Conservation (phyloP, 2,329 filamentous ascomycete genomes). For the Pseudocercospora vitis region DNA sequence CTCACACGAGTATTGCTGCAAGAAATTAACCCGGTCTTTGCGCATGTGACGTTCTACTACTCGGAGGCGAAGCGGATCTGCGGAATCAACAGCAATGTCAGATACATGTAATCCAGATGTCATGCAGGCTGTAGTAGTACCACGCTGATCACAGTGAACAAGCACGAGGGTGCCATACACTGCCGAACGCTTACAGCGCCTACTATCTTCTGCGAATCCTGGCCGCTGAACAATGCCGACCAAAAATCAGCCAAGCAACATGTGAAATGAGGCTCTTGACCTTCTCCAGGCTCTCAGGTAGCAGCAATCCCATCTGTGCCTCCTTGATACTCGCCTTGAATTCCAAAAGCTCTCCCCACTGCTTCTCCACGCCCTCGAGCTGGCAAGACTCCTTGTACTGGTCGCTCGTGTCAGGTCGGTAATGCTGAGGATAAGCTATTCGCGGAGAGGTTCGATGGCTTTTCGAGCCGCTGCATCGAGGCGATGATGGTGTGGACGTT, state of each 20-base stretch:
- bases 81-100: too few relatives aligned
- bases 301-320: not conserved
- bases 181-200: not conserved
- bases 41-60: too few relatives aligned
- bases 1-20: not conserved
- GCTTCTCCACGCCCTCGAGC: constrained; percentile 5
- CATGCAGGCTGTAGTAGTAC: too few relatives aligned
- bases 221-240: not conserved
- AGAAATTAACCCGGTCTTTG: too few relatives aligned
- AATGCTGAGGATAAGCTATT: not conserved
- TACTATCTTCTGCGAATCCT: not conserved
- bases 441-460: not conserved
- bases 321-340: not conserved
- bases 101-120: too few relatives aligned
- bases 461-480: not conserved
- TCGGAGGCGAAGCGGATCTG: too few relatives aligned
- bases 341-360: not conserved
- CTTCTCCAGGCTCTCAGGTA: not conserved
- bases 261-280: not conserved
- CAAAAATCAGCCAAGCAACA: too few relatives aligned
- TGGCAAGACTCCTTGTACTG: constrained; percentile 3
- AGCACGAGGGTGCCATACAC: too few relatives aligned
- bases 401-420: not conserved
- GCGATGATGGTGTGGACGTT: not conserved
- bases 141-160: too few relatives aligned